A percentile compares a stretch with the other conserved stretches of the same genome.
Conservation (phyloP, 179 eudicot species). For the Sideroxylon spinosum region DNA sequence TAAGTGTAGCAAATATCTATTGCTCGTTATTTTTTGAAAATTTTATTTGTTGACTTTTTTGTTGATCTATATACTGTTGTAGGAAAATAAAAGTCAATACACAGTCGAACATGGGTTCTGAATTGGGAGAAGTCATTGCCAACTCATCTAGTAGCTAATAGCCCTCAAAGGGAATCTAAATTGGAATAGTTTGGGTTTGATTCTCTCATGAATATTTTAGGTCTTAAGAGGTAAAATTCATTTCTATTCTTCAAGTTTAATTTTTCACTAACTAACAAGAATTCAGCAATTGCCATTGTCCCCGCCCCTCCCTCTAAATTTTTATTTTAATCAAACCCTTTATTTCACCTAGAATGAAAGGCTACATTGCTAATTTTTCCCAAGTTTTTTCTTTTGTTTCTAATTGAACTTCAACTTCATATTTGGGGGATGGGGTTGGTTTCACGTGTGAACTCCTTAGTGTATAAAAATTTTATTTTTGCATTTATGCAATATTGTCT, state of each 20-base stretch:
- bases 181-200: conserved; percentile 94
- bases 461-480: background rate
- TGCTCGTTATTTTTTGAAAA: background rate
- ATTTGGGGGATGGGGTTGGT: background rate
- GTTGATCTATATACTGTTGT: conserved; percentile 14
- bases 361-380: too few relatives aligned
- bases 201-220: conserved; percentile 91
- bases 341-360: background rate
- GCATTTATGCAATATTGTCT: background rate
- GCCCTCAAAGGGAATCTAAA: conserved; percentile 69
- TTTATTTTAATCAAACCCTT: conserved; percentile 6
- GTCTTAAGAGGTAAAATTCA: conserved; percentile 70
- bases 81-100: conserved; percentile 35
- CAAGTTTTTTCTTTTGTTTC: background rate
- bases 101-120: conserved; percentile 25
- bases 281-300: background rate
- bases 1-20: background rate
- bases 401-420: background rate
- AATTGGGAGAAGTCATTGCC: conserved; percentile 30
- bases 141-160: conserved; percentile 39
- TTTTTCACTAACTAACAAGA: background rate
- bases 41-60: background rate
- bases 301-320: too few relatives aligned
- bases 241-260: conserved; percentile 5
- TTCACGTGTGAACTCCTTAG: background rate